Conservation (phyloP, 345 rosid genomes). For the Eucalyptus pauciflora region DNA sequence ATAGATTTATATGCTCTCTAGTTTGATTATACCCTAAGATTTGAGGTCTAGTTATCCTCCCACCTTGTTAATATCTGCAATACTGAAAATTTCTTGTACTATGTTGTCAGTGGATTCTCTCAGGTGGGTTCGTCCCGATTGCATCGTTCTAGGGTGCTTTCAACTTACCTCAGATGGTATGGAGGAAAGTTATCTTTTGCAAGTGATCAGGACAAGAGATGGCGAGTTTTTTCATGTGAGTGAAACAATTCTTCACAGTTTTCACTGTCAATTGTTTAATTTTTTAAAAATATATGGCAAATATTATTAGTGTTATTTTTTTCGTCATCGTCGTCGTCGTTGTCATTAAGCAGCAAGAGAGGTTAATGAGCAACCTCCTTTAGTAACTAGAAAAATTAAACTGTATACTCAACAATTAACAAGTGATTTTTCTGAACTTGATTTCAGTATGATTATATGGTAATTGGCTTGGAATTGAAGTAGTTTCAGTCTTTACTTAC, state of each 20-base stretch:
- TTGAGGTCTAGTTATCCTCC: not conserved
- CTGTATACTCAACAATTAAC: not conserved
- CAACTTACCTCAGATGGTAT: slow-evolving; percentile 42
- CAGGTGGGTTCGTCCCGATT: slow-evolving; percentile 69
- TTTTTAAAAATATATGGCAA: not conserved
- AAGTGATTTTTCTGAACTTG: not conserved
- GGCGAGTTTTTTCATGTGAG: slow-evolving; percentile 70
- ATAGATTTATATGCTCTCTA: not conserved
- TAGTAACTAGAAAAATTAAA: not conserved
- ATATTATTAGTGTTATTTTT: not conserved
- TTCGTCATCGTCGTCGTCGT: not conserved
- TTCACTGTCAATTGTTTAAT: not conserved
- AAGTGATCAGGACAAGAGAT: slow-evolving; percentile 60
- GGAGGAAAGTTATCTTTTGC: slow-evolving; percentile 71
- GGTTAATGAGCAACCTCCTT: not conserved
- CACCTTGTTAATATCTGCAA: not conserved
- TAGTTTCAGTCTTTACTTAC: not conserved
- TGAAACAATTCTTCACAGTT: not conserved
- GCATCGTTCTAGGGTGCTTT: slow-evolving; percentile 72
- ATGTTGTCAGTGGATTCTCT: slow-evolving; percentile 79
- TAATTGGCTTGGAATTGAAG: not conserved
- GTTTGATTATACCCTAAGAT: not conserved
- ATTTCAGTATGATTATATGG: not conserved
- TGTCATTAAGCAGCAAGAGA: not conserved
- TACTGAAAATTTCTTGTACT: not conserved